phyloP scores from a whole-genome alignment of 2,329 filamentous ascomycete genomes.

The Cladophialophora exuberans region DNA sequence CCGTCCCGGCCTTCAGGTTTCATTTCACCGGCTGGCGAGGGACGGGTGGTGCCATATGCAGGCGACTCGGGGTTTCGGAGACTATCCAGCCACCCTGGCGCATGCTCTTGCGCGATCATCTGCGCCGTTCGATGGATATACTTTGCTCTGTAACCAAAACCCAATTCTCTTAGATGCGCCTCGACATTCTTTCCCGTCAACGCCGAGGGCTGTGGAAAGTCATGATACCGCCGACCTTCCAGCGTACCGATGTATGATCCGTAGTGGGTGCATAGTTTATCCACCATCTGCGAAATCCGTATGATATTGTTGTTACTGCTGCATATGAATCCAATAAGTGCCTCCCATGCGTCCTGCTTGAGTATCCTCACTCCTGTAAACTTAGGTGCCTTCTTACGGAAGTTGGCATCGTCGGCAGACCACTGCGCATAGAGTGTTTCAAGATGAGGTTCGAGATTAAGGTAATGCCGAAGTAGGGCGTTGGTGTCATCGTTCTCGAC shows the following conservation, averaged over 20 bases:
- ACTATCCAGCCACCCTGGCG: conserved; percentile 73
- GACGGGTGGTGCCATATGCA: conserved; percentile 53
- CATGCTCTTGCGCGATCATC: conserved; percentile 69
- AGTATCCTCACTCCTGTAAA: conserved; percentile 92
- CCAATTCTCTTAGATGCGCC: conserved; percentile 74
- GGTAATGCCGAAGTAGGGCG: conserved; percentile 77
- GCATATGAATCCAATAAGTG: conserved; percentile 92
- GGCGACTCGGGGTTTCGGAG: conserved; percentile 78
- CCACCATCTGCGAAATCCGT: conserved; percentile 92
- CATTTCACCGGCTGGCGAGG: conserved; percentile 51
- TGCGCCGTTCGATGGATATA: conserved; percentile 87
- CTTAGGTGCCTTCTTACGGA: conserved; percentile 79
- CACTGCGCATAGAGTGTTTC: conserved; percentile 79
- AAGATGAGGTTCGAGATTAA: conserved; percentile 81
- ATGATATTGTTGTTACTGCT: conserved; percentile 98
- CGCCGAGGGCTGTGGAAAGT: conserved; percentile 78
- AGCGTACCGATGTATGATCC: conserved; percentile 75
- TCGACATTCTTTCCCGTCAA: conserved; percentile 79
- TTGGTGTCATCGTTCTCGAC: conserved; percentile 61
- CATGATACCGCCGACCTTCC: conserved; percentile 74
- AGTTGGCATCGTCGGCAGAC: conserved; percentile 84
- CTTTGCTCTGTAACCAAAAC: conserved; percentile 92
- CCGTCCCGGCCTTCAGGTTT: conserved; percentile 60
- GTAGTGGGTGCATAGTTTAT: conserved; percentile 87
- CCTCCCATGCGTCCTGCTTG: conserved; percentile 94